phyloP scores from a whole-genome alignment of 257 asterid species.

The Anisodus tanguticus region DNA sequence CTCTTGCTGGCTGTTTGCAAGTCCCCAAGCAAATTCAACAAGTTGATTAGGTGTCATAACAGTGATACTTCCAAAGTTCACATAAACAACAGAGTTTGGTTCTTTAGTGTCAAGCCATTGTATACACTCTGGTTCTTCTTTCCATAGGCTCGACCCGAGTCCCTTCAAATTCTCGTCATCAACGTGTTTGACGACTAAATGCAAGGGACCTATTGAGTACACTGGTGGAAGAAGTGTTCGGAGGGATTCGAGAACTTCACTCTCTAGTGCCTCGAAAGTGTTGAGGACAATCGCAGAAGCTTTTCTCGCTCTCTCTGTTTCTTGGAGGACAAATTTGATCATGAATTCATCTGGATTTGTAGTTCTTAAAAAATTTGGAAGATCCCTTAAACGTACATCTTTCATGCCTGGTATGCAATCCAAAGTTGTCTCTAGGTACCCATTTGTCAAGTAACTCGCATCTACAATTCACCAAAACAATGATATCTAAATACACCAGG shows the following conservation, averaged over 20 bases:
- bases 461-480: background rate
- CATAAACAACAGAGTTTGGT: conserved; percentile 28
- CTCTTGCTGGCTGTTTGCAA: conserved; percentile 19
- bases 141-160: conserved; percentile 20
- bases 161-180: conserved; percentile 15
- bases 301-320: conserved; percentile 27
- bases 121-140: conserved; percentile 26
- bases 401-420: conserved; percentile 33
- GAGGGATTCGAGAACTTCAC: conserved; percentile 10
- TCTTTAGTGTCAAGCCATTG: conserved; percentile 25
- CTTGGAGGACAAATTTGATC: background rate
- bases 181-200: conserved; percentile 18
- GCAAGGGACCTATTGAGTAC: conserved; percentile 34
- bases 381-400: conserved; percentile 25
- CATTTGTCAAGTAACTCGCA: background rate
- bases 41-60: conserved; percentile 28
- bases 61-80: conserved; percentile 27
- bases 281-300: conserved; percentile 23
- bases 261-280: conserved; percentile 30
- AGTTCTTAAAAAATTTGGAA: conserved; percentile 33
- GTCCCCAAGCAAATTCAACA: conserved; percentile 35
- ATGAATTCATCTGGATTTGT: conserved; percentile 33
- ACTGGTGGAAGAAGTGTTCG: background rate
- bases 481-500: background rate
- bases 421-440: conserved; percentile 2